phyloP scores from a whole-genome alignment of 352 stramenopile species.

The Globisporangium spiculum region DNA sequence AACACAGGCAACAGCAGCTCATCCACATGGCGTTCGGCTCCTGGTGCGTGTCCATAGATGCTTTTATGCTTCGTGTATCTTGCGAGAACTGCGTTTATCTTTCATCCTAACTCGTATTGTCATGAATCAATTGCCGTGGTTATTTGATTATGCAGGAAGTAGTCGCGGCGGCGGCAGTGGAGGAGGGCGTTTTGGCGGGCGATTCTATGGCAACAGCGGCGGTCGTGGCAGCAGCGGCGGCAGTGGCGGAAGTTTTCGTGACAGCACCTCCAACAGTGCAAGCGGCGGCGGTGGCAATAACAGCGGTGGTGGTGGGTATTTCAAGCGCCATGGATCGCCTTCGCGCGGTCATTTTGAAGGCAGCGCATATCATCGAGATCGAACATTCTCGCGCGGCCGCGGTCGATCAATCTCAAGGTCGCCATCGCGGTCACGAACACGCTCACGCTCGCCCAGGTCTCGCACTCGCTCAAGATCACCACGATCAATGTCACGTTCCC shows the following conservation, averaged over 20 bases:
- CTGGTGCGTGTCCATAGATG: background rate
- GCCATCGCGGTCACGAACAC: conserved; percentile 31
- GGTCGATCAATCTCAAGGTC: conserved; percentile 58
- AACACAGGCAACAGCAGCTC: background rate
- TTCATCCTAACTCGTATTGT: background rate
- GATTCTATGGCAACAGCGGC: conserved; percentile 14
- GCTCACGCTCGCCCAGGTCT: conserved; percentile 25
- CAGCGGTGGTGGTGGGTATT: conserved; percentile 20
- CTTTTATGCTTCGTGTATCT: background rate
- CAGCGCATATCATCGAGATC: conserved; percentile 27
- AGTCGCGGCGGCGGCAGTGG: conserved; percentile 8
- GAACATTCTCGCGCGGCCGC: conserved; percentile 36
- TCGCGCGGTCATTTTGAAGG: conserved; percentile 26
- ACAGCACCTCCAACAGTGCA: conserved; percentile 3
- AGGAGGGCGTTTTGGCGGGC: conserved; percentile 16
- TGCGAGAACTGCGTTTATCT: background rate
- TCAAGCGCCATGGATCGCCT: conserved; percentile 30
- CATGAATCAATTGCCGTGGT: background rate
- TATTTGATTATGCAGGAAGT: conserved; percentile 2
- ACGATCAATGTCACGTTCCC: conserved; percentile 31
- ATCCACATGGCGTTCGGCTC: conserved; percentile 4
- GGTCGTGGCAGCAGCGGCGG: conserved; percentile 1
- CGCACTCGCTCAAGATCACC: conserved; percentile 36
- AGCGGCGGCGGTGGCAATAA: conserved; percentile 11
- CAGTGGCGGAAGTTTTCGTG: background rate